Percentiles rank a stretch among this genome's conserved stretches.
phyloP scores from a whole-genome alignment of 2,329 filamentous ascomycete species.

The Elsinoe necatrix region DNA sequence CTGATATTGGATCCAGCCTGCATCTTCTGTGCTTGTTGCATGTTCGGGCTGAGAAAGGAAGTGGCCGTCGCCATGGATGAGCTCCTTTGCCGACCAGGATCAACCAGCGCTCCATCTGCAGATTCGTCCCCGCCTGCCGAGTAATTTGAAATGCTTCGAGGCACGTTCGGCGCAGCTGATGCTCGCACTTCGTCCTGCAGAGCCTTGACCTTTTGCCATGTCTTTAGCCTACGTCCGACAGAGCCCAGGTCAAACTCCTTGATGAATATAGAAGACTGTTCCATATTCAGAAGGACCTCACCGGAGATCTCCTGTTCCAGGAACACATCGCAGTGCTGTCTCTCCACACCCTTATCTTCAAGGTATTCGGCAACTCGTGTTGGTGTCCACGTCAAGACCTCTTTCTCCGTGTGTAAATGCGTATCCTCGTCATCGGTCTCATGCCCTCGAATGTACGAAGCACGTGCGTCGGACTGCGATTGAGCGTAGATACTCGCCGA shows the following conservation, averaged over 20 bases:
- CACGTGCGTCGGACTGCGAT: slow-evolving; percentile 52
- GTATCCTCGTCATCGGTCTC: slow-evolving; percentile 93
- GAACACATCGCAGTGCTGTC: slow-evolving; percentile 87
- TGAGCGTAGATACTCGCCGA: slow-evolving; percentile 84
- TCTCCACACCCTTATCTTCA: slow-evolving; percentile 75
- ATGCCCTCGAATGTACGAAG: slow-evolving; percentile 88
- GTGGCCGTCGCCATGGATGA: slow-evolving; percentile 30
- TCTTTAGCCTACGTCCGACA: slow-evolving; percentile 80
- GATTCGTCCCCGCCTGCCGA: slow-evolving; percentile 29
- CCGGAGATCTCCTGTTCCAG: slow-evolving; percentile 92
- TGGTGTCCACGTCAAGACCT: slow-evolving; percentile 73
- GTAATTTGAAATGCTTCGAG: slow-evolving; percentile 34
- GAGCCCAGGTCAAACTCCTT: slow-evolving; percentile 91
- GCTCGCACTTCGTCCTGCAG: slow-evolving; percentile 79
- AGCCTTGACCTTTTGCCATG: slow-evolving; percentile 91
- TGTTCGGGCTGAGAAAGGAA: slow-evolving; percentile 2
- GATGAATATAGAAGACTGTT: slow-evolving; percentile 88
- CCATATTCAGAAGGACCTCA: slow-evolving; percentile 87
- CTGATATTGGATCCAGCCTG: neutral
- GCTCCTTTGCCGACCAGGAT: slow-evolving; percentile 39
- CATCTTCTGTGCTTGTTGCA: slow-evolving; percentile 14
- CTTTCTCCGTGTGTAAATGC: slow-evolving; percentile 55
- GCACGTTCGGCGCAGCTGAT: slow-evolving; percentile 37
- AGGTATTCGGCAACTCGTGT: slow-evolving; percentile 82
- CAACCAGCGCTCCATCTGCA: slow-evolving; percentile 32